These are phyloP conservation scores for Porcisia hertigi DNA, from an alignment of 208 protist genomes.

Conservation along the genomic window DNA sequence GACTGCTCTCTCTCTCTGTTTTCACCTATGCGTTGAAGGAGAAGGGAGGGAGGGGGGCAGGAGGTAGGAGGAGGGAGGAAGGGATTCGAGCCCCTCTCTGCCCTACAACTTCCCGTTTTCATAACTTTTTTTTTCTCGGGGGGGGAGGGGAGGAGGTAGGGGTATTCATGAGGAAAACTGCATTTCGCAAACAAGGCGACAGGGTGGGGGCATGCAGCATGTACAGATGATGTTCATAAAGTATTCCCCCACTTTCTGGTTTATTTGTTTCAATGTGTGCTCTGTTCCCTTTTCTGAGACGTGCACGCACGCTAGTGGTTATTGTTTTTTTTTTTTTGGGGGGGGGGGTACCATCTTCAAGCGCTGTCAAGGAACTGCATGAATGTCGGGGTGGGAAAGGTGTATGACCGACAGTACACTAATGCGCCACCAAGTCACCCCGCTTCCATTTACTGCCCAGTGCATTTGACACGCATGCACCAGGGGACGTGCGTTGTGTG, in stretches of 20 bases:
- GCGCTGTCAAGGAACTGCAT: background rate
- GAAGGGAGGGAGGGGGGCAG: background rate
- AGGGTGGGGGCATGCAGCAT: background rate
- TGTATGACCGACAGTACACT: background rate
- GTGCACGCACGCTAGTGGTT: background rate
- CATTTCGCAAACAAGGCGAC: no score
- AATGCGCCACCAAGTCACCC: background rate
- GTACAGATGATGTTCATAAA: slow-evolving; percentile 10
- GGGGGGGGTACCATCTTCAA: background rate
- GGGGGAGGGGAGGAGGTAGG: no score
- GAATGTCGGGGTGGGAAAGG: background rate
- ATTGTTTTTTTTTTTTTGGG: background rate
- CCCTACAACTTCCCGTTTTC: background rate
- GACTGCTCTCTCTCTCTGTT: background rate
- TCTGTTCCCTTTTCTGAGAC: background rate
- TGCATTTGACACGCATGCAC: background rate
- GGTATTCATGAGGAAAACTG: background rate
- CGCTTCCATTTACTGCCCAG: background rate
- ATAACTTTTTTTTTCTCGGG: background rate
- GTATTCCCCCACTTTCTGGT: background rate
- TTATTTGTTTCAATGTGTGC: background rate
- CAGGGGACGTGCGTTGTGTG: background rate
- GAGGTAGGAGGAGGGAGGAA: no score
- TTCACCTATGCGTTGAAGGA: background rate
- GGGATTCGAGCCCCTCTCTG: background rate